These are phyloP conservation scores for Capsella bursapastoris DNA, from an alignment of 345 rosid species.

Conservation along the genomic window DNA sequence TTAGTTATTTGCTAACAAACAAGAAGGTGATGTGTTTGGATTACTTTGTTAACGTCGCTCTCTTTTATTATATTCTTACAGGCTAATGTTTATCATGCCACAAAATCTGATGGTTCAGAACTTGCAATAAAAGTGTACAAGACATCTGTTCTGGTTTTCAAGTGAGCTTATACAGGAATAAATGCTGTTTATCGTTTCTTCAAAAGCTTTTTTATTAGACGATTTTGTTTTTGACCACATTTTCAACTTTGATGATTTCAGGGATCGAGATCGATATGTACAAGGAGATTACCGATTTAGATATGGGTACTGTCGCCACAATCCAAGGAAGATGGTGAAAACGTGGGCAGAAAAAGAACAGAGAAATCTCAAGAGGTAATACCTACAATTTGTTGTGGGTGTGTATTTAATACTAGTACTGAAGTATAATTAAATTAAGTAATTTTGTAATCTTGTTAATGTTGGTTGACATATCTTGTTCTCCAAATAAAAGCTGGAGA, in stretches of 20 bases:
- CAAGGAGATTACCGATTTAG: constrained; percentile 98
- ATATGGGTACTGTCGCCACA: constrained; percentile 91
- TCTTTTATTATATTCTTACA: constrained; percentile 34
- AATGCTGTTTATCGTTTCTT: not conserved
- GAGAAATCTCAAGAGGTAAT: constrained; percentile 91
- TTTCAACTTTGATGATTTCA: constrained; percentile 41
- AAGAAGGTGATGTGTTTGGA: not conserved
- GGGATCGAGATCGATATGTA: constrained; percentile 96
- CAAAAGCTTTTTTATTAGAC: not conserved
- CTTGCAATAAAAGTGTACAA: constrained; percentile 94
- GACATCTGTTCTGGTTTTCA: constrained; percentile 88
- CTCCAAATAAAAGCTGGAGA: not conserved
- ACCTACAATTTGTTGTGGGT: not conserved
- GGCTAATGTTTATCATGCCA: constrained; percentile 99
- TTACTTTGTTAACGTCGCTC: not conserved
- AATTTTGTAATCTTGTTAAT: not conserved
- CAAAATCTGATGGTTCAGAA: constrained; percentile 83
- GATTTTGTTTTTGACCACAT: not conserved
- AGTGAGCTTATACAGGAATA: constrained; percentile 53
- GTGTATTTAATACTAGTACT: not conserved
- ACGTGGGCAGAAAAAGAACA: constrained; percentile 99
- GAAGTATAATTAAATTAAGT: not conserved
- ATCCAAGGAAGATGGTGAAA: constrained; percentile 97
- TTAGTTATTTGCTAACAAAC: not conserved
- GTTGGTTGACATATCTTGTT: not conserved